Evolutionary conservation across 2,329 filamentous ascomycete genomes (phyloP), one percentile per base, ranked within the genome.

Genomic region (Xylaria sp.): DNA sequence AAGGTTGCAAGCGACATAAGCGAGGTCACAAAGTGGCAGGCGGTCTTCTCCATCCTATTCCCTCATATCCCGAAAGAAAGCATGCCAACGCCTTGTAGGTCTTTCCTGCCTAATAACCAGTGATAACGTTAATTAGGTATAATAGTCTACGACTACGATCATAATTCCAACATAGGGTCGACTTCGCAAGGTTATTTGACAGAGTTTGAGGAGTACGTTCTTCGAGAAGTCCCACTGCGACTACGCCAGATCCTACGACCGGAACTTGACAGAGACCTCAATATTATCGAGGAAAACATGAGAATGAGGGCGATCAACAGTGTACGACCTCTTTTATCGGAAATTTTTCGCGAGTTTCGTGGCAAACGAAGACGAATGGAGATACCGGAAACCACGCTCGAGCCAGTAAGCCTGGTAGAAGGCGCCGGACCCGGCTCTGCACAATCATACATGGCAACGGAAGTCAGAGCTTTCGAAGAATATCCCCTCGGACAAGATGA

Each of bases 21-120:
- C 20, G 56, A 56, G 24, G 16, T 39, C n/a, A 56, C 59, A 29
- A 61, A 54, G 51, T 59, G 48, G 57, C 46, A 44, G 21, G 41
- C 40, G 11, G 39, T 54, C 7, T 54, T 54, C 50, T 44, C 42
- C 19, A 57, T 60, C 8, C 18, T 57, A 20, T 57, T 60, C 22
- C 49, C 51, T 7, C 42, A 57, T 43, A 40, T 57, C 21, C n/a
- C 18, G n/a, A n/a, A 13, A 3, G 51, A 52, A 11, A 11, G 48
- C 7, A 57, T 60, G 8, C 44, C 54, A 47, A 48, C 51, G 2
- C 48, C 51, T 20, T 60, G 51, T 57, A 48, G 40, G 51, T 22
- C 29, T 8, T 40, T 37, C 20, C n/a, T 40, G 17, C 18, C 19
- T 11, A 13, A 13, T 7, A 13, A 13, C 9, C 11, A 34, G 29